Conservation (phyloP, 1,284 basidiomycete species). For the Mrakiaceae sp. region DNA sequence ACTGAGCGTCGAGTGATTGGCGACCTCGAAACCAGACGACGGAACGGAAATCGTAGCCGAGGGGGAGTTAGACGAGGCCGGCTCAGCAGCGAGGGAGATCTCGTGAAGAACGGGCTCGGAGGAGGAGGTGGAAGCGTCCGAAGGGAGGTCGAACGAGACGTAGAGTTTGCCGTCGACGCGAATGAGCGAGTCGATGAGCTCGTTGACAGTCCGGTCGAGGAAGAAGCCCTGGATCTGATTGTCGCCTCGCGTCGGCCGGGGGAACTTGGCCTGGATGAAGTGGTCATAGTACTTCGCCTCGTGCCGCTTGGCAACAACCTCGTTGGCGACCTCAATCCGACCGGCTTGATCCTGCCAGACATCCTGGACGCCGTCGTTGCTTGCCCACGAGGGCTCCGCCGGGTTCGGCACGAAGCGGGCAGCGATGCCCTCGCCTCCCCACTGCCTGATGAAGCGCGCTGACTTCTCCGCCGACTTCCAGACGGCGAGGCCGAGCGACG, state of each 20-base stretch:
- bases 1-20: no score
- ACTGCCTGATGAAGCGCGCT: constrained; percentile 13
- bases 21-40: no score
- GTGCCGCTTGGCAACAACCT: neutral
- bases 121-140: neutral
- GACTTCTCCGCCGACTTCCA: constrained; percentile 12
- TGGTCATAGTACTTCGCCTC: neutral
- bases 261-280: neutral
- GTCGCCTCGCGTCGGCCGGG: neutral
- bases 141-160: no score
- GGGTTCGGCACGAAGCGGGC: constrained; percentile 4
- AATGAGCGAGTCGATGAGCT: neutral
- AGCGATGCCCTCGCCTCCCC: constrained; percentile 12
- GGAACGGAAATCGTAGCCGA: no score
- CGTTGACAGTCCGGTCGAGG: neutral
- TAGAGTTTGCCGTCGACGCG: no score
- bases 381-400: constrained; percentile 6
- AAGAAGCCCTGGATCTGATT: neutral
- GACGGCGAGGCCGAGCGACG: constrained; percentile 13
- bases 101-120: neutral
- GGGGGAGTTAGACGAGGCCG: neutral
- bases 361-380: constrained; percentile 1
- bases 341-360: constrained; percentile 10
- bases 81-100: neutral
- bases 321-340: constrained; percentile 5